Evolutionary conservation across 495 filamentous ascomycete genomes (phyloP).

Genomic region (Pseudoneurospora amorphoporcata): DNA sequence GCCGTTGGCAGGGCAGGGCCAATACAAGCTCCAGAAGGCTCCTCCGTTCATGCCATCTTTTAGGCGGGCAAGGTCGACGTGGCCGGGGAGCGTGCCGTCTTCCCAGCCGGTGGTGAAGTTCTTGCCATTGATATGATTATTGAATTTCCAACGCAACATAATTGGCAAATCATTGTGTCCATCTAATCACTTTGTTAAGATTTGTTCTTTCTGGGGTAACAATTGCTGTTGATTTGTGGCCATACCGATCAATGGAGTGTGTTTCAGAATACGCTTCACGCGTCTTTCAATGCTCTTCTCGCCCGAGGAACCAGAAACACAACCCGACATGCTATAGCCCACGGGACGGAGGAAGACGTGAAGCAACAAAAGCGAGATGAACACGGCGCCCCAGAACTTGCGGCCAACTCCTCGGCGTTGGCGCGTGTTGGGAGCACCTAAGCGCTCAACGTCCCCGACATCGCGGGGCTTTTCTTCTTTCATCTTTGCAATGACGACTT

Average conservation of each 20-base stretch:
- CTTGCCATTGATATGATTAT: slow-evolving; percentile 67
- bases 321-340: slow-evolving; percentile 1
- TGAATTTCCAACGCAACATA: slow-evolving; percentile 48
- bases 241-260: slow-evolving; percentile 74
- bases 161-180: slow-evolving; percentile 88
- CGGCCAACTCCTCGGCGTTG: not conserved
- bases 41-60: slow-evolving; percentile 53
- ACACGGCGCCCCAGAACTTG: not conserved
- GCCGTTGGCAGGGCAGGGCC: slow-evolving; percentile 62
- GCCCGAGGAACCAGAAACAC: not conserved
- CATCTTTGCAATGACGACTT: not conserved
- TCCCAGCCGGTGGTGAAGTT: slow-evolving; percentile 64
- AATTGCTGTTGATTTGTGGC: not conserved
- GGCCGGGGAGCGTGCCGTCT: slow-evolving; percentile 51
- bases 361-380: slow-evolving; percentile 2
- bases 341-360: not conserved
- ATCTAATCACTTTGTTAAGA: slow-evolving; percentile 41
- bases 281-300: slow-evolving; percentile 46
- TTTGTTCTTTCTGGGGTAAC: not conserved
- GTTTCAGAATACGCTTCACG: slow-evolving; percentile 55
- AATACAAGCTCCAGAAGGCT: slow-evolving; percentile 87
- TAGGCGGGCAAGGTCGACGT: slow-evolving; percentile 70
- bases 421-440: not conserved
- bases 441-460: not conserved
- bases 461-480: not conserved